Evolutionary conservation across 257 asterid species (phyloP), one percentile per base, ranked within the genome.

Genomic region (Ballota nigra): DNA sequence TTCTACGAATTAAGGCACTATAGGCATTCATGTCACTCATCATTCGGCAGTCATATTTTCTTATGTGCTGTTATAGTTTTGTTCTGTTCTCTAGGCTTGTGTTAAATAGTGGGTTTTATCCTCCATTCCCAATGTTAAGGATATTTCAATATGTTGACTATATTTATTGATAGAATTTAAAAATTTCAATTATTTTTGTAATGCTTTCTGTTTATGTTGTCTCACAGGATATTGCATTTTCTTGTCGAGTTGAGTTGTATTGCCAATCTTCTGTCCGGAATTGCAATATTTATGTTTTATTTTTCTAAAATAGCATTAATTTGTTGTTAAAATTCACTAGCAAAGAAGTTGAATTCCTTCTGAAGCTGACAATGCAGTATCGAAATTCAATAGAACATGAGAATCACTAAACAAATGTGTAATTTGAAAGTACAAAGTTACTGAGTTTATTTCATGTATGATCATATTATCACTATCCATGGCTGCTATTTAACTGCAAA

Each of bases 401-500:
- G 24, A 24, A 67, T 16, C 19, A 40, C 16, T 12, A 49, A 29
- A 69, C 28, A 20, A 41, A 52, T 60, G 55, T 72, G 49, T 33
- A 38, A 47, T 16, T 5, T 53, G 40, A 34, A 71, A 31, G 51
- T 63, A 33, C 56, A 41, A 8, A 13, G 34, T 10, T 47, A 47
- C 59, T 31, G 43, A 69, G 15, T 69, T 65, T 59, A 76, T 55
- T 75, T 45, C 33, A 36, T 8, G 66, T 49, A 36, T 68, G 63
- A 51, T 64, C 36, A 22, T 56, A 36, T 38, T 19, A 9, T 24
- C 52, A 55, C 49, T 62, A 62, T 71, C 63, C 68, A 74, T 8
- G 49, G 64, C 57, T 43, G 64, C 55, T 52, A 74, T 58, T 16
- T 55, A 28, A 77, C 41, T 40, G 59, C 77, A 67, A 73, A 26